phyloP scores from a whole-genome alignment of 2,329 filamentous ascomycete species.

The Cryphonectria carpinicola region DNA sequence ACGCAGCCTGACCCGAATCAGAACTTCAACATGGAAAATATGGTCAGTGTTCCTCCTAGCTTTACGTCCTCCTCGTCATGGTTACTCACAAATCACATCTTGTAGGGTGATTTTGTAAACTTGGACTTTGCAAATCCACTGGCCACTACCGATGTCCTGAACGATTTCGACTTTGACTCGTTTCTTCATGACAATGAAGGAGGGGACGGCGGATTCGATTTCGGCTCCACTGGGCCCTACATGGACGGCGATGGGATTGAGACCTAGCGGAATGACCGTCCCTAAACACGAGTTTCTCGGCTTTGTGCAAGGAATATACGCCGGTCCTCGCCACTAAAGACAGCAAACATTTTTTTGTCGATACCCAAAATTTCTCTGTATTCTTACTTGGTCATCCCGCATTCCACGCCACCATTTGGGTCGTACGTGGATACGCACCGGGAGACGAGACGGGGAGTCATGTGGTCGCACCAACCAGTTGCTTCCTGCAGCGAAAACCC shows the following conservation, averaged over 20 bases:
- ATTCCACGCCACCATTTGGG: conserved; percentile 1
- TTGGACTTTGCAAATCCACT: conserved; percentile 62
- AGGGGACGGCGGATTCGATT: conserved; percentile 57
- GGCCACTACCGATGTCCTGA: conserved; percentile 60
- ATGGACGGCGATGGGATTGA: conserved; percentile 62
- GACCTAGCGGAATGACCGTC: conserved; percentile 9
- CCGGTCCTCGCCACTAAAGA: background rate
- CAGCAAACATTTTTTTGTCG: conserved; percentile 29
- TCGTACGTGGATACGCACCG: conserved; percentile 10
- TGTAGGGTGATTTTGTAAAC: conserved; percentile 45
- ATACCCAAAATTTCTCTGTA: conserved; percentile 30
- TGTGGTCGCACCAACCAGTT: background rate
- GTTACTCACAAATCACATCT: conserved; percentile 31
- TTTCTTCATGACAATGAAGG: conserved; percentile 64
- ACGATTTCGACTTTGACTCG: conserved; percentile 71
- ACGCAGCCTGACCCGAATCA: conserved; percentile 54
- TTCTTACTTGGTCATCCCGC: conserved; percentile 27
- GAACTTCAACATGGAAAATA: conserved; percentile 53
- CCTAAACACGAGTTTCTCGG: background rate
- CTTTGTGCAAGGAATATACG: background rate
- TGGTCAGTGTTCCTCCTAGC: conserved; percentile 45
- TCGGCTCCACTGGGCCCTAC: conserved; percentile 53
- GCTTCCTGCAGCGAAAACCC: background rate
- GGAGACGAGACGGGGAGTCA: conserved; percentile 9
- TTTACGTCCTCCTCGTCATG: conserved; percentile 1